These are phyloP conservation scores for Cordyceps cicadae DNA, from an alignment of 2,329 filamentous ascomycete genomes.

Conservation along the genomic window DNA sequence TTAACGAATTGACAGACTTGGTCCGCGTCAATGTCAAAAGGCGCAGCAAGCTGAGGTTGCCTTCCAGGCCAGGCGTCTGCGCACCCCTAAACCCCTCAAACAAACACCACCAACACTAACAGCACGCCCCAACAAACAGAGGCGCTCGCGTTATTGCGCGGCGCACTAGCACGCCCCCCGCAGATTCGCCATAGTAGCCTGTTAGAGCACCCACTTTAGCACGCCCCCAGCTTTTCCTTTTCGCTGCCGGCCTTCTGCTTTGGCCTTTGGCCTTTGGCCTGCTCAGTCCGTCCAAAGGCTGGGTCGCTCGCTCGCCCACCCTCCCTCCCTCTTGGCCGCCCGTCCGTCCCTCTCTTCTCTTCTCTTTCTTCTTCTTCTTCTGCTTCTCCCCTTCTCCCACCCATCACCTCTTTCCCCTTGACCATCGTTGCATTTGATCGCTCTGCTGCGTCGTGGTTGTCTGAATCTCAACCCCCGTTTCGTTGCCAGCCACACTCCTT, in stretches of 20 bases:
- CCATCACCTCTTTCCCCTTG: background rate
- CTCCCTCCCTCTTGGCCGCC: constrained; percentile 16
- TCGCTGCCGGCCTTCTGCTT: background rate
- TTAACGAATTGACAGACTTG: no score
- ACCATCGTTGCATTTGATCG: background rate
- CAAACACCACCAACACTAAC: background rate
- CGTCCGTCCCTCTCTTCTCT: constrained; percentile 19
- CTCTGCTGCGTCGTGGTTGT: background rate
- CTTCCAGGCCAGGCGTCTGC: background rate
- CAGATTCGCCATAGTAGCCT: background rate
- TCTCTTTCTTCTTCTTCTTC: constrained; percentile 3
- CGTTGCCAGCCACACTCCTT: background rate
- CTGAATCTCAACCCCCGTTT: background rate
- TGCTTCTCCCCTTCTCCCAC: constrained; percentile 8
- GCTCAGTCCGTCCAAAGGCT: background rate
- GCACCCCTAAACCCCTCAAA: background rate
- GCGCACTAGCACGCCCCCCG: background rate
- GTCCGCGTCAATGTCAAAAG: no score
- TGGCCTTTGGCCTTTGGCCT: background rate
- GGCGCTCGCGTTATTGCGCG: background rate
- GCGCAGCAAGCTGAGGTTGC: background rate
- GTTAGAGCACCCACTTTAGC: background rate
- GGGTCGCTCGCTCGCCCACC: constrained; percentile 15
- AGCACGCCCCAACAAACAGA: background rate
- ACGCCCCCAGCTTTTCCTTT: constrained; percentile 6